Base-by-base conservation (phyloP, 345 rosid genomes). In the Gossypium herbaceum region DNA sequence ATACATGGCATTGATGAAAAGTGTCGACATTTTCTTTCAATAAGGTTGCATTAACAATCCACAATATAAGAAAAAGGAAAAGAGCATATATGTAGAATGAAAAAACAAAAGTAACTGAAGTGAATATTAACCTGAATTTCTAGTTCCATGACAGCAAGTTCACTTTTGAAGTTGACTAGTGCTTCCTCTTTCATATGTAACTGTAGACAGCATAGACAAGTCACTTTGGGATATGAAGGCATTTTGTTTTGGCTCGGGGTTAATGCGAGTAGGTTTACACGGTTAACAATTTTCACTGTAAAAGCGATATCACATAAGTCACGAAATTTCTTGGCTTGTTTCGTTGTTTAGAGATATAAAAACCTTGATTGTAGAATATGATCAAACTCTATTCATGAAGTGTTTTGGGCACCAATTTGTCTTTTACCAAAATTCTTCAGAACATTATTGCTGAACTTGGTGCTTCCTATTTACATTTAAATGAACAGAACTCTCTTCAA, bases 131-230 rank as follows among this genome's bases (percentile, higher is more conserved):
- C 98, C 98, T 92, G 90, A 78, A 88, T 72, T 81, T 94, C 94
- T 61, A 85, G 87, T 84, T 94, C 98, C 91, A 88, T 78, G 39
- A 86, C 82, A 63, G 97, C 94, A 81, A 94, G 90, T 64, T 92
- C 94, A 4, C 86, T 82, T 86, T 92, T 92, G 86, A 89, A 91
- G 84, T 77, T 84, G 54, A 81, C 72, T 77, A 94, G 73, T 22
- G 88, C 88, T 68, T 83, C 84, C 74, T 92, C 97, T 82, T 81
- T 81, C 25, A 71, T 76, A 50, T 78, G 78, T 19, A 94, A 83
- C 97, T 94, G 88, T 55, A 73, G 54, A 75, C 57, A 68, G 72
- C 34, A 73, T 13, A 75, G 73, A 77, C 1, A 24, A 43, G 70
- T 16, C 22, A 73, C 44, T 22, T 56, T 8, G 62, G 34, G 19